Evolutionary conservation across 352 stramenopile species (phyloP).

Genomic region (Nothophytophthora sp.): DNA sequence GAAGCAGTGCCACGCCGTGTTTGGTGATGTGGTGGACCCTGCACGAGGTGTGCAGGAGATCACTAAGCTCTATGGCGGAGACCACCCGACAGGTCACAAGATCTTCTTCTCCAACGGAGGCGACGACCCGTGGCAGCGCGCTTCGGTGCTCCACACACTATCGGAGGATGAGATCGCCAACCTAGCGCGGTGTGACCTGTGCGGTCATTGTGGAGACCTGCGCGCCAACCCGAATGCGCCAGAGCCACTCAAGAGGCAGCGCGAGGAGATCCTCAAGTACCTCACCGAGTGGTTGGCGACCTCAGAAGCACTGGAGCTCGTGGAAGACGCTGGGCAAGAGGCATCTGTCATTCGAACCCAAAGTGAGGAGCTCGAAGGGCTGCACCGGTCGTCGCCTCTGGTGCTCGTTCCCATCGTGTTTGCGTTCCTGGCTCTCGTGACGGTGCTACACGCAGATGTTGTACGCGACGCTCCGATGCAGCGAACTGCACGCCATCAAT

Average conservation of each 20-base stretch:
- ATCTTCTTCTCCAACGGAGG: slow-evolving; percentile 86
- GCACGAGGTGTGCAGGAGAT: slow-evolving; percentile 59
- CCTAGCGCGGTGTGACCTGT: slow-evolving; percentile 77
- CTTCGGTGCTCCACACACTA: slow-evolving; percentile 62
- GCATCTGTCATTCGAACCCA: slow-evolving; percentile 5
- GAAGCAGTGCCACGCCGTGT: slow-evolving; percentile 74
- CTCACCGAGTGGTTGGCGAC: slow-evolving; percentile 59
- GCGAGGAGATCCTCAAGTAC: slow-evolving; percentile 63
- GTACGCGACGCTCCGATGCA: slow-evolving; percentile 43
- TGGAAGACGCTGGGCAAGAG: slow-evolving; percentile 14
- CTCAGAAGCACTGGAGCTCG: slow-evolving; percentile 5
- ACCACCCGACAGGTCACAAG: slow-evolving; percentile 68
- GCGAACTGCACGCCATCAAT: slow-evolving; percentile 33
- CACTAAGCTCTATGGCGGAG: slow-evolving; percentile 73
- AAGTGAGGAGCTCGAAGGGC: slow-evolving; percentile 18
- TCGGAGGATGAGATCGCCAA: slow-evolving; percentile 63
- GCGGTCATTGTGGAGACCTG: slow-evolving; percentile 84
- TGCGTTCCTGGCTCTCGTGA: slow-evolving; percentile 51
- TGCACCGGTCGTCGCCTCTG: slow-evolving; percentile 60
- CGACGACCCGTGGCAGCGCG: slow-evolving; percentile 87
- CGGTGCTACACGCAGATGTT: slow-evolving; percentile 56
- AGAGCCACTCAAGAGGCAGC: slow-evolving; percentile 67
- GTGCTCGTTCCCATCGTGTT: slow-evolving; percentile 70
- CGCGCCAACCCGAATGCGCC: slow-evolving; percentile 42
- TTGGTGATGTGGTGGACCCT: slow-evolving; percentile 66